Evolutionary conservation across 2,329 filamentous ascomycete species (phyloP).

Genomic region (Alternaria longipes): DNA sequence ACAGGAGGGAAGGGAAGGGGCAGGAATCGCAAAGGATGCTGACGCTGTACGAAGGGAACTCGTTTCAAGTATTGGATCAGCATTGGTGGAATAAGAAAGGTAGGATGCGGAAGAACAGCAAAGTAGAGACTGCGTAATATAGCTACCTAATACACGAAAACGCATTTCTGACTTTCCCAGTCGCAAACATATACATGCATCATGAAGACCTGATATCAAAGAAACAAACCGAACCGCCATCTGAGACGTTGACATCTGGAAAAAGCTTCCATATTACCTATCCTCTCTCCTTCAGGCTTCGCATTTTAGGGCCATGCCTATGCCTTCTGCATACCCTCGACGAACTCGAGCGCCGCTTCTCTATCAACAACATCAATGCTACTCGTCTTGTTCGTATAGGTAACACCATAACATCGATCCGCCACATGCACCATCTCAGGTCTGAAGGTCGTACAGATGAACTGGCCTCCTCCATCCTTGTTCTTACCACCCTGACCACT

Average conservation of each 20-base stretch:
- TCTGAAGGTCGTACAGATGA: constrained; percentile 98
- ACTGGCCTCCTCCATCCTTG: constrained; percentile 71
- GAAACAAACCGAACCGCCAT: background rate
- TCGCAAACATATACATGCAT: background rate
- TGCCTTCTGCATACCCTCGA: constrained; percentile 77
- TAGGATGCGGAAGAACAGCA: background rate
- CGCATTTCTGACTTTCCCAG: background rate
- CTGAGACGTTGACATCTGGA: background rate
- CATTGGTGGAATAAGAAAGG: background rate
- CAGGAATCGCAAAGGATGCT: background rate
- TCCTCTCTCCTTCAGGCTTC: background rate
- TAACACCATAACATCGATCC: constrained; percentile 97
- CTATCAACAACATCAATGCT: constrained; percentile 88
- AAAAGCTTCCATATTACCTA: background rate
- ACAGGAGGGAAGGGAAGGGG: background rate
- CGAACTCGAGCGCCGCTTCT: constrained; percentile 90
- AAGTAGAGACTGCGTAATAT: background rate
- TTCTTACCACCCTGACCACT: constrained; percentile 51
- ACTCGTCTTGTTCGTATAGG: constrained; percentile 90
- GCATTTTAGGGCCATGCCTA: background rate
- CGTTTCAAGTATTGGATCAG: background rate
- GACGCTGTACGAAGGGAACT: background rate
- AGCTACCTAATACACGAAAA: background rate
- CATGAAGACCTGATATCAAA: background rate
- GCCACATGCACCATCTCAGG: constrained; percentile 96